Percentiles rank a stretch among this genome's conserved stretches.
Conservation (phyloP, 208 protist genomes). For the Phytomonas sp. region DNA sequence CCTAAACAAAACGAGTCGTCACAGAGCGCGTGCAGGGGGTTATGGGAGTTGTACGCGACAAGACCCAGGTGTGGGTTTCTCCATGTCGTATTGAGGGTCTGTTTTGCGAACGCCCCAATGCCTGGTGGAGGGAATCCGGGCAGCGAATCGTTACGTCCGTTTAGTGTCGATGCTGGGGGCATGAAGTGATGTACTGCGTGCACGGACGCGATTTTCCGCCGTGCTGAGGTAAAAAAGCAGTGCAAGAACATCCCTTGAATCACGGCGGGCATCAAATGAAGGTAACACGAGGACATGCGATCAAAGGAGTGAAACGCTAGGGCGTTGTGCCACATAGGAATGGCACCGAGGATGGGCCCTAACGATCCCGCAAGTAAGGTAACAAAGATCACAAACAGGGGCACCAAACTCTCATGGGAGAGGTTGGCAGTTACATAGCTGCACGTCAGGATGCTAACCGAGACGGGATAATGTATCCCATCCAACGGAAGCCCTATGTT, state of each 20-base stretch:
- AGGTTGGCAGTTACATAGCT: constrained; percentile 31
- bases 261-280: constrained; percentile 44
- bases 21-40: constrained; percentile 31
- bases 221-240: constrained; percentile 33
- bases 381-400: constrained; percentile 45
- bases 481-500: constrained; percentile 13
- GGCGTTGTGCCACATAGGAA: constrained; percentile 64
- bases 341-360: constrained; percentile 54
- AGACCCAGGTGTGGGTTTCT: constrained; percentile 12
- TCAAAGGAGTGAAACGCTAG: constrained; percentile 62
- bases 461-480: constrained; percentile 40
- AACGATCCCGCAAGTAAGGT: constrained; percentile 40
- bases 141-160: constrained; percentile 3
- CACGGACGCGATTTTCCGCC: constrained; percentile 28
- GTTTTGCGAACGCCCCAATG: constrained; percentile 4
- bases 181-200: constrained; percentile 21
- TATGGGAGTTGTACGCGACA: constrained; percentile 20
- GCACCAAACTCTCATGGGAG: constrained; percentile 29
- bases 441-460: constrained; percentile 30
- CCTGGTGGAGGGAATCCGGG: neutral
- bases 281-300: constrained; percentile 61
- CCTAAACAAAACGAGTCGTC: constrained; percentile 46
- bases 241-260: constrained; percentile 53
- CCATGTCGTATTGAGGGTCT: neutral
- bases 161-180: too few relatives aligned